Evolutionary conservation across 352 stramenopile genomes (phyloP), one percentile per base, ranked within the genome.

Genomic region (Globisporangium paddicum): DNA sequence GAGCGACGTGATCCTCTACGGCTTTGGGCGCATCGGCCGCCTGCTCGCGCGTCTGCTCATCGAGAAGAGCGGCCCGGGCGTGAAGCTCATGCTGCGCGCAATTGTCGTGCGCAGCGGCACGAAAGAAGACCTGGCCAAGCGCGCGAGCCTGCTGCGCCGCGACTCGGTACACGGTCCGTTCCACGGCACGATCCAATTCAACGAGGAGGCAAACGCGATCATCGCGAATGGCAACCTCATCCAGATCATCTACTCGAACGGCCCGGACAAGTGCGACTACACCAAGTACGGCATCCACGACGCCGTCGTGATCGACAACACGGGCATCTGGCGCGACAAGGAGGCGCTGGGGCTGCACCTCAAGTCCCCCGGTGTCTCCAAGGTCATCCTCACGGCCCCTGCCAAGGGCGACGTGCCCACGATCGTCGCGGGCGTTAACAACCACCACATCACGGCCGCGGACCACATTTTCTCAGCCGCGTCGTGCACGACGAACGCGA

Each of bases 271-370:
- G 61, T 90, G 86, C 52, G 85, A 93, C 69, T 96, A 95, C 72
- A 89, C 81, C 10, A 72, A 88, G 64, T 90, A 93, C 62, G 85
- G 83, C 62, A 96, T 96, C 64, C 62, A 90, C 48, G 70, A 96
- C 60, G 86, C 87, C 28, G 82, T 96, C 41, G 86, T 96, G n/a
- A 89, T 96, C 61, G 88, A 96, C 64, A 95, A 94, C 72, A 96
- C 88, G 49, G 88, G 86, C 47, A 81, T 77, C 35, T 95, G 81
- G 81, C 79, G 86, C 41, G 82, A 93, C 64, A 73, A 73, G 42
- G 79, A 81, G 21, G 76, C 66, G 0, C 60, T 95, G 9, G 71
- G 73, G 13, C 77, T 87, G 53, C 86, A 96, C 56, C 63, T 93
- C 23, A 79, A 93, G 71, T 86, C 78, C 16, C 79, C 77, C 2